Evolutionary conservation across 805 yeast species (phyloP).

Genomic region (Teunomyces panamensis): DNA sequence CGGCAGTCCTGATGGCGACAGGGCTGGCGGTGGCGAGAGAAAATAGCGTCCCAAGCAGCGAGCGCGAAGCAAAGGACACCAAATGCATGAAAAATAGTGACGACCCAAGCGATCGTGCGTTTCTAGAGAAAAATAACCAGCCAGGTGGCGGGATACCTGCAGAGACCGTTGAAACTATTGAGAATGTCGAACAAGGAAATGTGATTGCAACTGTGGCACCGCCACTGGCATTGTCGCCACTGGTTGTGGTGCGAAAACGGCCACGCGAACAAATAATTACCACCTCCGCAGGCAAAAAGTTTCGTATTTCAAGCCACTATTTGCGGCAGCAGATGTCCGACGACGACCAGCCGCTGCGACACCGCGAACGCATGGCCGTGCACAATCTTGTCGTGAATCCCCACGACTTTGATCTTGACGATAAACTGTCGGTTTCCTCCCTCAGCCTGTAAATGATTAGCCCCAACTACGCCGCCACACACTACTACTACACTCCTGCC

Average conservation of each 20-base stretch:
- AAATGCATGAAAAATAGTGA: too few relatives aligned
- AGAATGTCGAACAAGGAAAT: too few relatives aligned
- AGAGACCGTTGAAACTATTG: too few relatives aligned
- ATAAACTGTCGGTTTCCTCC: neutral
- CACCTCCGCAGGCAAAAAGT: neutral
- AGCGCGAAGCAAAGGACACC: neutral
- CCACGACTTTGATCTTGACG: slow-evolving; percentile 1
- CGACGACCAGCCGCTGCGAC: neutral
- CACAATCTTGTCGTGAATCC: neutral
- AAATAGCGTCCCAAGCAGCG: neutral
- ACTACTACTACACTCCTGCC: slow-evolving; percentile 25
- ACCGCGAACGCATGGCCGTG: neutral
- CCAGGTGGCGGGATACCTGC: too few relatives aligned
- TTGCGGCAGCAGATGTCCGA: neutral
- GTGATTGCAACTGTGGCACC: too few relatives aligned
- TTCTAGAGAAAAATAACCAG: too few relatives aligned
- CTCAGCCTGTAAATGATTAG: slow-evolving; percentile 30
- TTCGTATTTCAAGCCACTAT: neutral
- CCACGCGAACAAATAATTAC: neutral
- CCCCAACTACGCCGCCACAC: slow-evolving; percentile 40
- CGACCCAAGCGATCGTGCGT: too few relatives aligned
- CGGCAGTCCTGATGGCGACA: too few relatives aligned
- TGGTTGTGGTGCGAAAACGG: neutral
- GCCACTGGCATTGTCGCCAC: neutral
- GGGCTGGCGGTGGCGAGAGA: too few relatives aligned